phyloP scores from a whole-genome alignment of 31 red algal species.

The Endocladia muricata region DNA sequence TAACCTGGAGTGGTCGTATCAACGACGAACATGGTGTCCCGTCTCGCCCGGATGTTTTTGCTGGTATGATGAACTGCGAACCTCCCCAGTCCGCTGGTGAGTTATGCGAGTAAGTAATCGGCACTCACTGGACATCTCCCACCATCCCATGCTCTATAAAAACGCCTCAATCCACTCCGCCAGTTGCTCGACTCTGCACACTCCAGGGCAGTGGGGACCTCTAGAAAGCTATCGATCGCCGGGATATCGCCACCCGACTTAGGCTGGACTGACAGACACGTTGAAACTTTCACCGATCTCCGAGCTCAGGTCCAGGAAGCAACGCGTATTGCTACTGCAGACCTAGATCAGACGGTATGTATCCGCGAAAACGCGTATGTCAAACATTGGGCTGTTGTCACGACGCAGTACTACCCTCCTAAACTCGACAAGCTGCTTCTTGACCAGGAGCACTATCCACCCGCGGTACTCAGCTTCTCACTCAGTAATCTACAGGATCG shows the following conservation, averaged over 20 bases:
- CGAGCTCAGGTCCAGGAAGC: background rate
- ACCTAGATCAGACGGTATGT: background rate
- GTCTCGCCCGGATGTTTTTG: slow-evolving; percentile 2
- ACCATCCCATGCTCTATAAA: background rate
- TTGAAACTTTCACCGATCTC: background rate
- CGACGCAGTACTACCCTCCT: background rate
- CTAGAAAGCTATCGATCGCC: background rate
- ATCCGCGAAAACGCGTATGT: background rate
- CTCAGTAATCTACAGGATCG: background rate
- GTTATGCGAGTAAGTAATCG: slow-evolving; percentile 12
- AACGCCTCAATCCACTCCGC: background rate
- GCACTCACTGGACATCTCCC: background rate
- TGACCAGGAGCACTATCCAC: background rate
- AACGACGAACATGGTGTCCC: background rate
- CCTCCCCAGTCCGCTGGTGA: background rate
- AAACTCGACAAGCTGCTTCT: background rate
- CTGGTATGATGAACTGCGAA: background rate
- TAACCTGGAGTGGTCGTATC: slow-evolving; percentile 1
- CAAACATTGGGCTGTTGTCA: background rate
- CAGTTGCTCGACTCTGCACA: background rate
- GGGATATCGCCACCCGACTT: background rate
- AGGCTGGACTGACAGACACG: background rate
- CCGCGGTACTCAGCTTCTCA: background rate
- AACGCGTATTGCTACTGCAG: background rate
- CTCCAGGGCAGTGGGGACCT: background rate